Evolutionary conservation across 768 basidiomycete genomes (phyloP).

Genomic region (Russula sp.): DNA sequence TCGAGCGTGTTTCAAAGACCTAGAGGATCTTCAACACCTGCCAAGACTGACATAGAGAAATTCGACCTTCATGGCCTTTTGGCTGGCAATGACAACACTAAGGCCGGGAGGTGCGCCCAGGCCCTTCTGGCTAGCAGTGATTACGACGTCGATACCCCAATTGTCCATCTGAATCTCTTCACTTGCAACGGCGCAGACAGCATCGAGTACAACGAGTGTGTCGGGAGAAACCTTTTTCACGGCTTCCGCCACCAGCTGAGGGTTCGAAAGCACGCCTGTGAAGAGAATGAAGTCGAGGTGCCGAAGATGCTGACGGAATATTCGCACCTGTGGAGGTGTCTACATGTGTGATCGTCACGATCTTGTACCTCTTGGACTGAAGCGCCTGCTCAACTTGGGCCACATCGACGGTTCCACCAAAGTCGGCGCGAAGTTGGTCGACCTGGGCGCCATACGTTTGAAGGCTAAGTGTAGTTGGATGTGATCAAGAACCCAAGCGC

Average conservation of each 20-base stretch:
- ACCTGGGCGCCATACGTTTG: conserved; percentile 86
- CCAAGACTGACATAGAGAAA: not conserved
- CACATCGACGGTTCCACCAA: conserved; percentile 68
- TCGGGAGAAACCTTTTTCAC: conserved; percentile 77
- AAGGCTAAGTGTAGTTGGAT: conserved; percentile 42
- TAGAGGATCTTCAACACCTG: conserved; percentile 26
- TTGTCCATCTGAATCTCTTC: conserved; percentile 94
- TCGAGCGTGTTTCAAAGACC: conserved; percentile 56
- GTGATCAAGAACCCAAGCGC: not conserved
- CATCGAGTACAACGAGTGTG: conserved; percentile 83
- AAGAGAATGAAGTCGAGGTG: not conserved
- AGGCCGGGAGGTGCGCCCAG: conserved; percentile 91
- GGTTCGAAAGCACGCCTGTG: conserved; percentile 77
- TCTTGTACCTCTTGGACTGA: conserved; percentile 74
- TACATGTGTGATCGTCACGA: conserved; percentile 92
- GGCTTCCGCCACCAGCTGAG: conserved; percentile 64
- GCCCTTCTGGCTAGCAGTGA: conserved; percentile 88
- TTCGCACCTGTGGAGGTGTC: conserved; percentile 78
- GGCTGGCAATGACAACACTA: conserved; percentile 77
- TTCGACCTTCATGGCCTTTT: conserved; percentile 63
- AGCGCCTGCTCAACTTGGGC: conserved; percentile 63
- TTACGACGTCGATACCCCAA: conserved; percentile 87
- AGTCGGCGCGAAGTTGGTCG: conserved; percentile 71
- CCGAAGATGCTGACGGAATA: not conserved
- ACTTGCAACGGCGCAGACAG: conserved; percentile 93